Evolutionary conservation across 768 basidiomycete species (phyloP), one percentile per base, ranked within the genome.

Genomic region (Termitomyces sp.): DNA sequence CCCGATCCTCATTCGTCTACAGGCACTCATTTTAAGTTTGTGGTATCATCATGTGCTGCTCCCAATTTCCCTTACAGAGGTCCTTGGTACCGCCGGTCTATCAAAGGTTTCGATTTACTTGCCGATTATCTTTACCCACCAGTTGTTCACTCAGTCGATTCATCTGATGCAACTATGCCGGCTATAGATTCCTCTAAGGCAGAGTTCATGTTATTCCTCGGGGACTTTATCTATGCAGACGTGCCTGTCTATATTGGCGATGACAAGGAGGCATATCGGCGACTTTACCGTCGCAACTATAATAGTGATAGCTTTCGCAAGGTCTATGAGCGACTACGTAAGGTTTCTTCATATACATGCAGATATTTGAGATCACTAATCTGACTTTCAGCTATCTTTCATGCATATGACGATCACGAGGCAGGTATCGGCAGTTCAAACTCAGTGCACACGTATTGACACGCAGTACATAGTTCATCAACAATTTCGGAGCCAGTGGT

Each of bases 141-240:
- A 44, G 41, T 50, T 28, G 41, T 46, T 30, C 22, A 41, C 38
- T n/a, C 62, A 35, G 16, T 56, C 43, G 58, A 48, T 52, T 48
- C 58, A 45, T 43, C 60, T 41, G 32, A 61, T 36, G 57, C 32
- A 56, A 28, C 7, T 32, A 10, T 26, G 47, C 40, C 20, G 22
- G 32, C 24, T 36, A 28, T 10, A 18, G 13, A 18, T n/a, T 41
- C 28, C 43, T 8, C 35, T 22, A 73, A 72, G 3, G 70, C 78
- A 5, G 83, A 84, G 53, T 91, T 90, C 62, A 69, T 90, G 70
- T 65, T 89, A 6, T 83, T 90, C 67, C 70, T 90, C 50, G 88
- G 88, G 5, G 88, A 90, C 65, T 87, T 86, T 60, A 85, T 92
- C 60, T 89, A 90, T 61, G 85, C 85, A 2, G 88, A 90, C 62